Evolutionary conservation across 495 filamentous ascomycete species (phyloP).

Genomic region (Acidiella bohemica): DNA sequence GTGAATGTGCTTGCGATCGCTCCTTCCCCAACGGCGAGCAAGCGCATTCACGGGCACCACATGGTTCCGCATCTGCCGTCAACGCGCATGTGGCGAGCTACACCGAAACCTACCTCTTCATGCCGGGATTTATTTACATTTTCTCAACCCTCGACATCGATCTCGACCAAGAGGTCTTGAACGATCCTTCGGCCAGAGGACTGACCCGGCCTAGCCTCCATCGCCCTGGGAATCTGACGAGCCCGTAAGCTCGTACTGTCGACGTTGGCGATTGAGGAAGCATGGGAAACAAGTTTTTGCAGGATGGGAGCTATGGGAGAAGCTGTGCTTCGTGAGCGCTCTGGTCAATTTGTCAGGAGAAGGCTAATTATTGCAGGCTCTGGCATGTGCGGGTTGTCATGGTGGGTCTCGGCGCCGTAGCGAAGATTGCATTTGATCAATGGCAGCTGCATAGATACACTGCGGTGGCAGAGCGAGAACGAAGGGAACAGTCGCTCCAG

Average conservation of each 20-base stretch:
- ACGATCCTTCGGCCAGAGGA: neutral
- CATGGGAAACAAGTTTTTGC: constrained; percentile 50
- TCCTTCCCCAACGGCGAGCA: neutral
- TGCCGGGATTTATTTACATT: too few relatives aligned
- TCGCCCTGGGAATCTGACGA: neutral
- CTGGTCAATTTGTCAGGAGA: neutral
- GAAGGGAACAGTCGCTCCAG: constrained; percentile 36
- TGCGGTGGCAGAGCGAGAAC: constrained; percentile 46
- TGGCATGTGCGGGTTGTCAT: constrained; percentile 29
- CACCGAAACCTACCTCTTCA: too few relatives aligned
- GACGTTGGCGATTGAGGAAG: too few relatives aligned
- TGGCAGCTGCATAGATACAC: constrained; percentile 51
- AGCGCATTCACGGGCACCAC: too few relatives aligned
- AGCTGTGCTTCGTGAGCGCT: constrained; percentile 71
- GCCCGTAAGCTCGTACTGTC: too few relatives aligned
- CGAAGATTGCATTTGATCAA: constrained; percentile 49
- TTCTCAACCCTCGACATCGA: neutral
- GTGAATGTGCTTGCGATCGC: neutral
- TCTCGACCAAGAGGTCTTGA: neutral
- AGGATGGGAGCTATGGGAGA: constrained; percentile 75
- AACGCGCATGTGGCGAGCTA: too few relatives aligned
- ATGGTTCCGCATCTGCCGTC: too few relatives aligned
- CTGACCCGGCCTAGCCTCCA: neutral
- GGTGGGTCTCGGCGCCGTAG: constrained; percentile 33
- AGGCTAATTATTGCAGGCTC: constrained; percentile 13